Evolutionary conservation across 129 eudicot genomes (phyloP), one percentile per base, ranked within the genome.

Genomic region (Smallanthus sonchifolius): DNA sequence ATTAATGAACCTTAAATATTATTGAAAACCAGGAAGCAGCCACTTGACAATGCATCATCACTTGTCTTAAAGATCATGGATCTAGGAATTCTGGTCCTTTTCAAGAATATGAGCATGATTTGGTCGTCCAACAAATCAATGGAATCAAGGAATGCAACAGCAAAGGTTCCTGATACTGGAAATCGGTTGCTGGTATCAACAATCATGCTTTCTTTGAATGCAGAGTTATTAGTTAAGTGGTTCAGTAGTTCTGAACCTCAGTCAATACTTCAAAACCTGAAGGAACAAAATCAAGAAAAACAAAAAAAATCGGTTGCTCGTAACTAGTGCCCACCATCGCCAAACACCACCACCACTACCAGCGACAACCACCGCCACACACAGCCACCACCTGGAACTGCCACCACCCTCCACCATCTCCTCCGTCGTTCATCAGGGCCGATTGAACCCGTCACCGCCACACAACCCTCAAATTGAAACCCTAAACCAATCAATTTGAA

Each of bases 231-330:
- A 48, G 59, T 73, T 52, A 44, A 60, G 66, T 54, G 70, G 24
- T 73, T 81, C 14, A 92, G 54, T 38, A 89, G 69, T 86, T 86
- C 76, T 92, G 98, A 59, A 92, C 84, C 84, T 87, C 95, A 2
- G 98, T 92, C 79, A 92, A 83, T 52, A 92, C 98, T 83, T 92
- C 96, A 79, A 89, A 89, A 84, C 96, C 97, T 92, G 74, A 10
- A 67, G 35, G 60, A 80, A 61, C 15, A 45, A 51, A 24, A 38
- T 8, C 35, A 56, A 24, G 42, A 34, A 28, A 3, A 56, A 39
- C n/a, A 44, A 15, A 36, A 36, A n/a, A n/a, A n/a, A n/a, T n/a
- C n/a, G n/a, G n/a, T n/a, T n/a, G n/a, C n/a, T n/a, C n/a, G n/a
- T n/a, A n/a, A n/a, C n/a, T n/a, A n/a, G n/a, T n/a, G n/a, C n/a